phyloP scores from a whole-genome alignment of 2,329 filamentous ascomycete species.

The Trichoderma semiorbis region DNA sequence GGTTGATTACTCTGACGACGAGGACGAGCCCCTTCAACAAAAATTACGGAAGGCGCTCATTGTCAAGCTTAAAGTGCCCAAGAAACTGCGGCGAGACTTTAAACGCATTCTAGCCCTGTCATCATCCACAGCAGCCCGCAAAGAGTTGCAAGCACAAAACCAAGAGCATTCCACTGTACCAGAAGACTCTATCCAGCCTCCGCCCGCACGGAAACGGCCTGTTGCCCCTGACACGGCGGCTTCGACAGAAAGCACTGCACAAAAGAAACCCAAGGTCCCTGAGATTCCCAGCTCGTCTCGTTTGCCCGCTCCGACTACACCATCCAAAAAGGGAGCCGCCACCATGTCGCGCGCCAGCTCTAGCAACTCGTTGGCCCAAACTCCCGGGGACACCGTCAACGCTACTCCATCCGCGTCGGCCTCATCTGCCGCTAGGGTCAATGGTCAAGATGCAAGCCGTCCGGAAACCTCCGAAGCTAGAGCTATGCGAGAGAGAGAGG shows the following conservation, averaged over 20 bases:
- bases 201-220: conserved; percentile 49
- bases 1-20: conserved; percentile 33
- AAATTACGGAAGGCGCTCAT: conserved; percentile 33
- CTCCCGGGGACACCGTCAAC: conserved; percentile 45
- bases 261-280: conserved; percentile 43
- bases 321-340: conserved; percentile 47
- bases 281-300: conserved; percentile 37
- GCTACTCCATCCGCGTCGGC: conserved; percentile 29
- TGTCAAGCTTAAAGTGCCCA: conserved; percentile 49
- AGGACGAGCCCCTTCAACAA: conserved; percentile 32
- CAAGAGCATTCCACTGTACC: conserved; percentile 38
- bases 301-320: conserved; percentile 45
- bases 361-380: conserved; percentile 50
- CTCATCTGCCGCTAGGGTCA: conserved; percentile 28
- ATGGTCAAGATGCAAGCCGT: conserved; percentile 33
- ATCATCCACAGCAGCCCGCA: conserved; percentile 28
- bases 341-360: conserved; percentile 54
- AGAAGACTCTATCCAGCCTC: conserved; percentile 36
- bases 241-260: conserved; percentile 35
- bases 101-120: conserved; percentile 46
- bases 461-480: conserved; percentile 23
- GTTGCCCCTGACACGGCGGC: conserved; percentile 32
- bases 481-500: conserved; percentile 35
- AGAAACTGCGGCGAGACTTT: conserved; percentile 42
- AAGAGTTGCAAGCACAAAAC: conserved; percentile 26